Evolutionary conservation across 192 early-diverging fungal species (phyloP).

Genomic region (Neocallimastix lanati): DNA sequence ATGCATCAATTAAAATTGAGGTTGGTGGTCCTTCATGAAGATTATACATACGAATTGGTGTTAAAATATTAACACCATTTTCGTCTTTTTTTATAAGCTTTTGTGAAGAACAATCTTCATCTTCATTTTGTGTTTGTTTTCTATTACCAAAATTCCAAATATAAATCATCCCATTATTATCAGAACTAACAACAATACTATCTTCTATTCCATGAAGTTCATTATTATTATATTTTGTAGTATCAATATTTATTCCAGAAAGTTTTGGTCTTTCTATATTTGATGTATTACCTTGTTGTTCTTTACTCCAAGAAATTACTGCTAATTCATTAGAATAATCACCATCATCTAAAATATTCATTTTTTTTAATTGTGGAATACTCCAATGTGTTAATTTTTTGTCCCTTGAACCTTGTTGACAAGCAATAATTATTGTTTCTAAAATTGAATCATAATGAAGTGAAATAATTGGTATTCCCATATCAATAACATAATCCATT

Average conservation of each 20-base stretch:
- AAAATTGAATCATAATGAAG: background rate
- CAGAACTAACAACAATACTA: background rate
- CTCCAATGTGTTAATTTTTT: background rate
- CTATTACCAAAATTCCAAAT: background rate
- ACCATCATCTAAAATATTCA: background rate
- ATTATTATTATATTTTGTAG: background rate
- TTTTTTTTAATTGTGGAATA: background rate
- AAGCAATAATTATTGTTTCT: background rate
- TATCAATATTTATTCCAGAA: background rate
- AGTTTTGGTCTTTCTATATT: background rate
- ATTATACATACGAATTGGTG: background rate
- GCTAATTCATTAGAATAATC: background rate
- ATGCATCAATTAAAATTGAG: background rate
- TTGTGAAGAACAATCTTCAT: background rate
- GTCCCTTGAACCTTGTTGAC: background rate
- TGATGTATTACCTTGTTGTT: background rate
- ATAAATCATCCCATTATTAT: background rate
- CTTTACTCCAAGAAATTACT: background rate
- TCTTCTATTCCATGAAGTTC: background rate
- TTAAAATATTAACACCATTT: background rate
- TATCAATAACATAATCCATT: background rate
- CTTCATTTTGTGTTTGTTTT: background rate
- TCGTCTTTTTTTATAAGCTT: background rate
- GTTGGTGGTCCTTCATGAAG: background rate
- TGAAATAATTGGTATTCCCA: background rate